Conservation (phyloP, 495 filamentous ascomycete genomes). For the Aspergillus ostianus region DNA sequence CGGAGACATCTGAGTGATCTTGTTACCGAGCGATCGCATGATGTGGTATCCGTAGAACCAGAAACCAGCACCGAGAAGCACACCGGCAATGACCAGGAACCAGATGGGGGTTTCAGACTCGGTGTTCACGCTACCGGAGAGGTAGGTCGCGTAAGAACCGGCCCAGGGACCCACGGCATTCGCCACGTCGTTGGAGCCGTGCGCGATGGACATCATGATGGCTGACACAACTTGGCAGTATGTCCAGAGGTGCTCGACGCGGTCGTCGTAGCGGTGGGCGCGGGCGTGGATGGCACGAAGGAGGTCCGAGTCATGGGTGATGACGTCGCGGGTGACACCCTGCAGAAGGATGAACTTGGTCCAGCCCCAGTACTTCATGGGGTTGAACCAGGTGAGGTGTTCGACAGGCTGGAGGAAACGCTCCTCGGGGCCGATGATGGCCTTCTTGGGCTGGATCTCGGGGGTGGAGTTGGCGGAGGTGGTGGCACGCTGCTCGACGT, state of each 20-base stretch:
- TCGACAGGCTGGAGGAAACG: slow-evolving; percentile 35
- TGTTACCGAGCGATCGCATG: slow-evolving; percentile 66
- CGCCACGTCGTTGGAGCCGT: slow-evolving; percentile 73
- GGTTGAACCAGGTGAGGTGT: slow-evolving; percentile 28
- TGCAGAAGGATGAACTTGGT: slow-evolving; percentile 51
- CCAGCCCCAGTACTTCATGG: slow-evolving; percentile 38
- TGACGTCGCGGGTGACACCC: slow-evolving; percentile 60
- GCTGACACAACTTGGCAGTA: slow-evolving; percentile 70
- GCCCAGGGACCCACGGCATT: slow-evolving; percentile 71
- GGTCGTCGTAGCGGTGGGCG: slow-evolving; percentile 65
- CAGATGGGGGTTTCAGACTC: slow-evolving; percentile 61
- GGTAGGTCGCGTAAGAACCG: slow-evolving; percentile 58
- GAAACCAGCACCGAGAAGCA: slow-evolving; percentile 58
- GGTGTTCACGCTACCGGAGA: slow-evolving; percentile 38
- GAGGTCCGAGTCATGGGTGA: slow-evolving; percentile 44
- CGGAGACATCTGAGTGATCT: slow-evolving; percentile 66
- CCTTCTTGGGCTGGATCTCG: slow-evolving; percentile 26
- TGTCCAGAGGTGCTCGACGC: slow-evolving; percentile 67
- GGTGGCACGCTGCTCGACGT: slow-evolving; percentile 62
- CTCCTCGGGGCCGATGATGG: slow-evolving; percentile 28
- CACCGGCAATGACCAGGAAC: slow-evolving; percentile 61
- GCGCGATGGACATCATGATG: slow-evolving; percentile 67
- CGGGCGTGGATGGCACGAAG: slow-evolving; percentile 58
- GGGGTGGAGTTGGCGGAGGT: slow-evolving; percentile 22
- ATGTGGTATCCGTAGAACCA: slow-evolving; percentile 74